Conservation (phyloP, 495 filamentous ascomycete species). For the Annulohypoxylon moriforme region DNA sequence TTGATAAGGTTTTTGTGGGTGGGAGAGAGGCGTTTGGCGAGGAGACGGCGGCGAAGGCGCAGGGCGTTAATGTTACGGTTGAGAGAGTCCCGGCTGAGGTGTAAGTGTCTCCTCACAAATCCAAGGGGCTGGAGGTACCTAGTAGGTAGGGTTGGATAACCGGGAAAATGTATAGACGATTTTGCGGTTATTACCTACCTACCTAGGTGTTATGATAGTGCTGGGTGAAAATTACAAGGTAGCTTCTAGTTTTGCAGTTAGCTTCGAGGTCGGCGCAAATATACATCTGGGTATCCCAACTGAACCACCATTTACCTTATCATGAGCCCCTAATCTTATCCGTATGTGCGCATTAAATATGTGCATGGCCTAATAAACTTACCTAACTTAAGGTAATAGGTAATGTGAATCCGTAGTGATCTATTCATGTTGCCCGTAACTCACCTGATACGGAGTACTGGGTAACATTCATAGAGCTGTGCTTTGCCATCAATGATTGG, state of each 20-base stretch:
- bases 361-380: too few species aligned
- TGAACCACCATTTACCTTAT: not conserved
- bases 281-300: not conserved
- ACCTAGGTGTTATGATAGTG: not conserved
- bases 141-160: not conserved
- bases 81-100: slow-evolving; percentile 24
- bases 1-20: slow-evolving; percentile 61
- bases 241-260: not conserved
- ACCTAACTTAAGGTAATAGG: too few species aligned
- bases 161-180: not conserved
- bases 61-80: slow-evolving; percentile 19
- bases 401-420: too few species aligned
- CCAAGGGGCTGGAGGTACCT: too few species aligned
- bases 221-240: not conserved
- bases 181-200: not conserved
- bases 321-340: too few species aligned
- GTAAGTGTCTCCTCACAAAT: not conserved
- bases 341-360: not conserved
- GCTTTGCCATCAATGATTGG: not conserved
- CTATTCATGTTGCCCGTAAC: too few species aligned
- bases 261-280: not conserved
- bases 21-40: slow-evolving; percentile 60
- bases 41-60: slow-evolving; percentile 25
- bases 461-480: not conserved
- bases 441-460: too few species aligned